These are phyloP conservation scores for Rhytidiadelphus loreus DNA, from an alignment of 225 moss, liverwort and hornwort genomes.

Conservation along the genomic window DNA sequence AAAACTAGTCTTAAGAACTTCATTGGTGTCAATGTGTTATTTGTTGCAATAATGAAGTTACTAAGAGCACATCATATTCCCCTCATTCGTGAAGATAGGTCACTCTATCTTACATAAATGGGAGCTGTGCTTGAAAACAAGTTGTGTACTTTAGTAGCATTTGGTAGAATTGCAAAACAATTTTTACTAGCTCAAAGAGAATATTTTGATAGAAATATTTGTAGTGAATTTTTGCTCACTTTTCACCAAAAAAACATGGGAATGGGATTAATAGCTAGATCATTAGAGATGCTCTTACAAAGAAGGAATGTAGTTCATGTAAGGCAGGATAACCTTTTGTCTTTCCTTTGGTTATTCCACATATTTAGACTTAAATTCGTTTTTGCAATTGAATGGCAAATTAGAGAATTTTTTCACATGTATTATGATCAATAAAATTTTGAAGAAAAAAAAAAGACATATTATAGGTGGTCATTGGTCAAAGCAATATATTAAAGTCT, in stretches of 20 bases:
- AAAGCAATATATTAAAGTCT: too few species aligned
- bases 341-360: neutral
- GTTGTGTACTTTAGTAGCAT: neutral
- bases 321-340: neutral
- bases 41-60: too few species aligned
- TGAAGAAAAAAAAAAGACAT: neutral
- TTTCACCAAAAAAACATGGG: rapidly evolving
- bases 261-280: rapidly evolving
- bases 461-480: neutral
- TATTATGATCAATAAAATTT: neutral
- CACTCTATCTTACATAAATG: too few species aligned
- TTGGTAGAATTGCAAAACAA: neutral
- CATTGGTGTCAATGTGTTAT: too few species aligned
- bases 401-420: neutral
- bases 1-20: too few species aligned
- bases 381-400: neutral
- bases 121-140: too few species aligned
- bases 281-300: neutral
- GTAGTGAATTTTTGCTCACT: neutral
- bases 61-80: too few species aligned
- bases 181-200: too few species aligned
- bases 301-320: neutral
- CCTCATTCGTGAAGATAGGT: too few species aligned
- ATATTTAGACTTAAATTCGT: too few species aligned
- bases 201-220: neutral